Evolutionary conservation across 345 rosid genomes (phyloP), one percentile per base, ranked within the genome.

Genomic region (Salix viminalis): DNA sequence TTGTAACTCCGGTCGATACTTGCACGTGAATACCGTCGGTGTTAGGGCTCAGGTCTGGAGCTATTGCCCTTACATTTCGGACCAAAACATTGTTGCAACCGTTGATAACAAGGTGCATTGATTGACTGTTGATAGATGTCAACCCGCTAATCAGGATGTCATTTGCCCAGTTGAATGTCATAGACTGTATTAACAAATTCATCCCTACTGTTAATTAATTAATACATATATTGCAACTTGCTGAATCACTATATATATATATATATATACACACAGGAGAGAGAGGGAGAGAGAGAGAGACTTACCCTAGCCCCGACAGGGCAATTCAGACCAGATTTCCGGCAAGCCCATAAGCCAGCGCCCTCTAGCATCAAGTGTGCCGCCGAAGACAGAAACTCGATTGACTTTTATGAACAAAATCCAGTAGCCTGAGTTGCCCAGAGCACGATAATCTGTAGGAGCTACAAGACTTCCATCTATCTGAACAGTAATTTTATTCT

Each of bases 1-100:
- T 77, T 71, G 86, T 69, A 24, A 85, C 79, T 28, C 85, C 76
- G 1, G 52, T 69, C 0, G 89, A 86, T 2, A 71, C 65, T 28
- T 83, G 82, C 23, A 85, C 71, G 26, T 86, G 91, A 32, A 88
- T 81, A 21, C 89, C 91, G 4, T 88, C 88, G 0, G 89, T 86
- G 84, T 88, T 88, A n/a, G 85, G 89, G 46, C 91, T 86, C n/a
- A 72, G 26, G 12, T 19, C 74, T 0, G 89, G 88, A 8, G 91
- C 87, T 6, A 6, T 39, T 1, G 70, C 36, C 75, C 77, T 80
- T 42, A 85, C 65, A 37, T 82, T 85, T 4, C 66, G 42, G 16
- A 86, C 69, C 4, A 41, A 5, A 0, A 74, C 74, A 34, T 86
- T 73, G 19, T 74, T 79, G 81, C 86, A 77, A 11, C 80, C 48